Conservation (phyloP, 208 protist genomes). For the Crithidia expoeki region DNA sequence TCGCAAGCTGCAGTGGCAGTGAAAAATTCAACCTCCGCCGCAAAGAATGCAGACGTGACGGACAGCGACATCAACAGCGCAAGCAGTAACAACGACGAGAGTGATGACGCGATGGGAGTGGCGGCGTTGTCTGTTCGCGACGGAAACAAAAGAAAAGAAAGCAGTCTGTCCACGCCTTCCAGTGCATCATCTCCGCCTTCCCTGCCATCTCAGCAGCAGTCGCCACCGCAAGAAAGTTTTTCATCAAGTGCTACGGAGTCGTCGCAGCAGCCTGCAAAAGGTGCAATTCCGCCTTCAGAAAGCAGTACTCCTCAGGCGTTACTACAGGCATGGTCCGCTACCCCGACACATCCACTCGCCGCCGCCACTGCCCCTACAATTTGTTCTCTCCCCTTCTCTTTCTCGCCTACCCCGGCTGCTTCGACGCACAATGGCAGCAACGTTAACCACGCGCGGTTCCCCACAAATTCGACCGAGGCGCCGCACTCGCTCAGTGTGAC, state of each 20-base stretch:
- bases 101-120: not conserved
- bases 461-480: not conserved
- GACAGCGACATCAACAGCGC: not conserved
- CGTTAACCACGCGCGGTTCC: not conserved
- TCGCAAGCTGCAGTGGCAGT: conserved; percentile 1
- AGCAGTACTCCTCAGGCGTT: not conserved
- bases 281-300: not conserved
- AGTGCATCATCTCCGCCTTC: not conserved
- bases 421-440: not conserved
- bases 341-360: not conserved
- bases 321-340: not conserved
- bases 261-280: not conserved
- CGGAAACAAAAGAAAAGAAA: not conserved
- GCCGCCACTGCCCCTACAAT: not conserved
- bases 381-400: not conserved
- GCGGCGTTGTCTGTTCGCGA: too few species aligned
- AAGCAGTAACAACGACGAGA: not conserved
- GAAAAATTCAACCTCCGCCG: not conserved
- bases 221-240: not conserved
- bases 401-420: too few species aligned
- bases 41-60: not conserved
- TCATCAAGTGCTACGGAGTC: not conserved
- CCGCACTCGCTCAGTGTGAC: conserved; percentile 1
- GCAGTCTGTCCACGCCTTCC: not conserved
- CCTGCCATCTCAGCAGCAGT: not conserved